A percentile compares a stretch with the other conserved stretches of the same genome.
phyloP scores from a whole-genome alignment of 2,329 filamentous ascomycete genomes.

The Xylariales sp. region DNA sequence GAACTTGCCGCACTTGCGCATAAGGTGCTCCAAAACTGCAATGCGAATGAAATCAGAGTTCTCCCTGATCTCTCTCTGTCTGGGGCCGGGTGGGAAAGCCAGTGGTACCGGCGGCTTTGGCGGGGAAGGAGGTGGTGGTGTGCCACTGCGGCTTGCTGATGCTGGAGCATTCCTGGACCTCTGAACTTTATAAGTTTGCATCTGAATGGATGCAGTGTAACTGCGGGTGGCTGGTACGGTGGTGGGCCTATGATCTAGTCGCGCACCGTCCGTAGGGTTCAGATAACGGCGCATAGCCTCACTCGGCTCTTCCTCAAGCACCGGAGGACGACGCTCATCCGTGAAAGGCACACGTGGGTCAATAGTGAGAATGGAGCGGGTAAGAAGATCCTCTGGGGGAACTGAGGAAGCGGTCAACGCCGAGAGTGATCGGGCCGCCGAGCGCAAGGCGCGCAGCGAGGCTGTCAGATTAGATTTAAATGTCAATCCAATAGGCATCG shows the following conservation, averaged over 20 bases:
- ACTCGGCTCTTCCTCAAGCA: conserved; percentile 59
- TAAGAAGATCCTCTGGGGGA: conserved; percentile 62
- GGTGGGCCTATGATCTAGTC: conserved; percentile 33
- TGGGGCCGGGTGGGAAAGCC: conserved; percentile 39
- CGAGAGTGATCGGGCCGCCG: conserved; percentile 60
- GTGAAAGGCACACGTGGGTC: conserved; percentile 63
- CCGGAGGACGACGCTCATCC: conserved; percentile 61
- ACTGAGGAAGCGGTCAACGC: conserved; percentile 59
- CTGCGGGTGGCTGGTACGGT: conserved; percentile 26
- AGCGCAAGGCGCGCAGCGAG: conserved; percentile 59
- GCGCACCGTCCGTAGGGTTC: conserved; percentile 54
- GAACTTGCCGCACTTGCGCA: conserved; percentile 63
- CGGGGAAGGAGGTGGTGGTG: conserved; percentile 18
- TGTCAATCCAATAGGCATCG: conserved; percentile 45
- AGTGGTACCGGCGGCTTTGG: conserved; percentile 26
- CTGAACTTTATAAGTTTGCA: conserved; percentile 65
- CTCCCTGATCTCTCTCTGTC: conserved; percentile 65
- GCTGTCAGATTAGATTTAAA: conserved; percentile 69
- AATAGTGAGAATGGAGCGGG: conserved; percentile 63
- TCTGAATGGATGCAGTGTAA: conserved; percentile 65
- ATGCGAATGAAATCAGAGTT: conserved; percentile 69
- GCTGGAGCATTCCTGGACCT: conserved; percentile 36
- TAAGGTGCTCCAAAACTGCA: conserved; percentile 68
- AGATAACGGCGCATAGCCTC: conserved; percentile 64
- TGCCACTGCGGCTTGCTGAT: conserved; percentile 17